Base-by-base conservation (phyloP, 805 yeast species). In the Lachancea waltii region DNA sequence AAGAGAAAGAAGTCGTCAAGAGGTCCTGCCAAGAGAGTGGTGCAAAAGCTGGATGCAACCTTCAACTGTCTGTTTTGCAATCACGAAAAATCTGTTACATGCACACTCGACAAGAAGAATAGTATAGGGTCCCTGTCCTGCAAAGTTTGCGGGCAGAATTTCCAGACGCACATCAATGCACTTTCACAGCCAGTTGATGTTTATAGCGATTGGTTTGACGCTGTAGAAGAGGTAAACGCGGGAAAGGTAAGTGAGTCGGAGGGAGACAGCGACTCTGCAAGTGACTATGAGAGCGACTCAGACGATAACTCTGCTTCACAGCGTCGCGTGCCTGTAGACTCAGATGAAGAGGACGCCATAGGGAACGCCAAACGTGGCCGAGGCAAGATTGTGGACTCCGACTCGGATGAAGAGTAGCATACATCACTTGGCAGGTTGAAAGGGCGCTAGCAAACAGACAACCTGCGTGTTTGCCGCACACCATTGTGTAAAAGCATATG, bases 121-220 rank as follows among this genome's bases (percentile, higher is more conserved):
- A 79, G 84, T 42, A 72, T 90, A 32, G 98, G 97, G 16, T 77
- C 81, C 17, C 64, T 92, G 42, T 78, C 75, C 46, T 90, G 98
- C 62, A 92, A 92, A 57, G 81, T 87, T 23, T 90, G 98, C 59
- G 97, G 97, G 0, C 97, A 89, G 60, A 73, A 77, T 26, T 90
- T 92, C 68, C 97, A 89, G 60, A 77, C 95, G 3, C 77, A 87
- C 33, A 85, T 89, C 49, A 85, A 85, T 59, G 75, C 66, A 1
- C 49, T 69, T 11, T 77, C 86, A 11, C 95, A 85, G 41, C 95
- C 98, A 0, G 87, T 90, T 29, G 98, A 90, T 63, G 83, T 90
- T 11, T 90, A 90, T 58, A 81, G 95, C 34, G 97, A 90, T 60
- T 90, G 98, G 98, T 86, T 86, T 37, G 98, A 90, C 67, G 97